Evolutionary conservation across 495 filamentous ascomycete species (phyloP), one percentile per base, ranked within the genome.

Genomic region (Diplogelasinospora grovesii): DNA sequence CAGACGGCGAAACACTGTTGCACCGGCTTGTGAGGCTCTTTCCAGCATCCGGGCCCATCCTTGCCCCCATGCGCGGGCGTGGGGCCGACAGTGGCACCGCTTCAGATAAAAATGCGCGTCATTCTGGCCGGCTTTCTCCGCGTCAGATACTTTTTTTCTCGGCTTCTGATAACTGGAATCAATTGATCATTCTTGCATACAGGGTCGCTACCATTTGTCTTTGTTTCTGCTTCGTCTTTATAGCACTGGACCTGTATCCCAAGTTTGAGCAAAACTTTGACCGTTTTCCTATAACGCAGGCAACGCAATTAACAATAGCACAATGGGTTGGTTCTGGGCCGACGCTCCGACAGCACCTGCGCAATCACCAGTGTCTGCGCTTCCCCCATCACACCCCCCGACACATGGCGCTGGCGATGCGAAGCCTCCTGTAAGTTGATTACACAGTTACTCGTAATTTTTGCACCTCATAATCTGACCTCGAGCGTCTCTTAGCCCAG

Each of bases 321-420:
- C 15, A 30, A 96, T 98, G 92, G 92, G 92, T 47, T 98, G 93
- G 93, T 98, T 98, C 52, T 98, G 92, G 92, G 85, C 89, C 64
- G 89, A 98, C 49, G 57, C n/a, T n/a, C n/a, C 76, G 57, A 45
- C 61, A 59, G 40, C 68, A 31, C 56, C 75, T 15, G 45, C 63
- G 46, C 63, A 46, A 22, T 50, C 52, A n/a, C n/a, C n/a, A n/a
- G n/a, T n/a, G 48, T 48, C 61, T 34, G 50, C 53, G 21, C 36
- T 43, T 10, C 43, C 43, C 27, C 33, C 47, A 9, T 43, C 41
- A 46, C 45, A 61, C 41, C 50, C 47, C 22, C n/a, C n/a, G n/a
- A n/a, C n/a, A n/a, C 50, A 36, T 36, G 49, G 31, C 43, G 46
- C 57, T 57, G 63, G 59, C 30, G 58, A 66, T 32, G 82, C 79